Percentiles rank a stretch among this genome's conserved stretches.
These are phyloP conservation scores for Epicoccum sorghinum DNA, from an alignment of 2,329 filamentous ascomycete species.

Conservation along the genomic window DNA sequence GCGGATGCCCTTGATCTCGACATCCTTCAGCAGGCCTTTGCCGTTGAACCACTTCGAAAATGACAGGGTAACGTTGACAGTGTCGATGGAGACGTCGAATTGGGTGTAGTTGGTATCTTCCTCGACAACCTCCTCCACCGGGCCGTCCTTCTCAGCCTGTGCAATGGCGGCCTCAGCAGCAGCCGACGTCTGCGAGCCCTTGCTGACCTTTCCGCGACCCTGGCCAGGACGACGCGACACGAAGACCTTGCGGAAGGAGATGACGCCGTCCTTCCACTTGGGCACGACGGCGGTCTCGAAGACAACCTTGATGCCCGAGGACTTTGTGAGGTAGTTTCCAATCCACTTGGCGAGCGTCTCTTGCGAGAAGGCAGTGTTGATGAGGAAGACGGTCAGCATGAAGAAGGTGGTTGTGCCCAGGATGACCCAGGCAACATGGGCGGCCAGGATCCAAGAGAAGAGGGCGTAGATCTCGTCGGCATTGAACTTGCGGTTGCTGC, in stretches of 20 bases:
- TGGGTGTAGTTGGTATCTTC: slow-evolving; percentile 98
- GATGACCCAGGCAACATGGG: slow-evolving; percentile 94
- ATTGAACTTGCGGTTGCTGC: slow-evolving; percentile 92
- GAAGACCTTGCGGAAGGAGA: slow-evolving; percentile 95
- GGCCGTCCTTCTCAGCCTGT: slow-evolving; percentile 48
- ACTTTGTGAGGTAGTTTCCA: slow-evolving; percentile 93
- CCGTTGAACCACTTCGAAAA: slow-evolving; percentile 99
- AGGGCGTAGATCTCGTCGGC: slow-evolving; percentile 96
- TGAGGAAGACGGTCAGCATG: slow-evolving; percentile 84
- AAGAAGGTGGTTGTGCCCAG: slow-evolving; percentile 97
- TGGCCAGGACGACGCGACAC: slow-evolving; percentile 90
- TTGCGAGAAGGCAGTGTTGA: slow-evolving; percentile 97
- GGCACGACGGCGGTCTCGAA: slow-evolving; percentile 98
- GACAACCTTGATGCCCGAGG: slow-evolving; percentile 88
- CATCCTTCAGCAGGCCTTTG: slow-evolving; percentile 86
- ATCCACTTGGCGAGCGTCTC: slow-evolving; percentile 94
- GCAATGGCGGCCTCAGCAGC: slow-evolving; percentile 81
- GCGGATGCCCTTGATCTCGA: slow-evolving; percentile 91
- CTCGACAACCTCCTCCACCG: slow-evolving; percentile 46
- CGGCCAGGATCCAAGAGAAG: slow-evolving; percentile 91
- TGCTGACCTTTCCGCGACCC: slow-evolving; percentile 80
- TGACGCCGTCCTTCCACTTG: slow-evolving; percentile 93
- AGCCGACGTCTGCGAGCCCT: slow-evolving; percentile 84
- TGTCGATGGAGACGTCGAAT: slow-evolving; percentile 93
- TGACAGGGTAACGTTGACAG: slow-evolving; percentile 93